Evolutionary conservation across 768 basidiomycete genomes (phyloP).

Genomic region (Sporobolomyces phaffii): DNA sequence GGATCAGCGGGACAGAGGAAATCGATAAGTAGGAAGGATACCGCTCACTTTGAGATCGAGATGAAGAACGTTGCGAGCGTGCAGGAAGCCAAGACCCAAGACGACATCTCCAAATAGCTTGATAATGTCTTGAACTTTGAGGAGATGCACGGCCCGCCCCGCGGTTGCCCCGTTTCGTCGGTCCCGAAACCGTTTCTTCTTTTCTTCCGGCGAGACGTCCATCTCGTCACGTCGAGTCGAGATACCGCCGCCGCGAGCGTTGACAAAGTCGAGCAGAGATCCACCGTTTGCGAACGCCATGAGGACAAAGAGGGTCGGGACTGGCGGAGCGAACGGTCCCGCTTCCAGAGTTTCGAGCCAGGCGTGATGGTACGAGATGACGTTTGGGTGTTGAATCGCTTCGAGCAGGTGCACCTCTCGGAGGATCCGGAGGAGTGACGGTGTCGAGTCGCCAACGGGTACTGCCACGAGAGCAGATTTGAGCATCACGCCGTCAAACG

Average conservation of each 20-base stretch:
- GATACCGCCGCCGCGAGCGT: conserved; percentile 34
- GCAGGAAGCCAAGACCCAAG: conserved; percentile 46
- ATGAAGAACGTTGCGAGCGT: conserved; percentile 31
- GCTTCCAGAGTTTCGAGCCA: conserved; percentile 46
- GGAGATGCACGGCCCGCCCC: conserved; percentile 43
- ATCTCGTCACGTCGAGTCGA: neutral
- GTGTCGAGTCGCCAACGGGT: conserved; percentile 46
- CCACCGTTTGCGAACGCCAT: conserved; percentile 50
- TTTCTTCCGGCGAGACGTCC: neutral
- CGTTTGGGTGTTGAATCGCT: conserved; percentile 47
- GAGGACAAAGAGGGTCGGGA: conserved; percentile 45
- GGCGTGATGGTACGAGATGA: conserved; percentile 49
- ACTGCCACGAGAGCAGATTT: conserved; percentile 25
- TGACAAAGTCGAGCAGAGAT: conserved; percentile 41
- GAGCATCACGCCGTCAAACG: no score
- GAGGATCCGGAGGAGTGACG: conserved; percentile 45
- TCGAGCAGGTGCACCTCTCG: conserved; percentile 48
- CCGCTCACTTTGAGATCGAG: conserved; percentile 38
- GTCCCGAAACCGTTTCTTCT: neutral
- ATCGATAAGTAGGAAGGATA: no score
- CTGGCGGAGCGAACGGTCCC: neutral
- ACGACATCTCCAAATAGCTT: conserved; percentile 47
- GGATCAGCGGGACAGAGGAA: no score
- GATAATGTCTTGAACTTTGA: conserved; percentile 45
- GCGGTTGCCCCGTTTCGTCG: neutral